Base-by-base conservation (phyloP, 1,139 yeast genomes). In the Yamadazyma oceani region DNA sequence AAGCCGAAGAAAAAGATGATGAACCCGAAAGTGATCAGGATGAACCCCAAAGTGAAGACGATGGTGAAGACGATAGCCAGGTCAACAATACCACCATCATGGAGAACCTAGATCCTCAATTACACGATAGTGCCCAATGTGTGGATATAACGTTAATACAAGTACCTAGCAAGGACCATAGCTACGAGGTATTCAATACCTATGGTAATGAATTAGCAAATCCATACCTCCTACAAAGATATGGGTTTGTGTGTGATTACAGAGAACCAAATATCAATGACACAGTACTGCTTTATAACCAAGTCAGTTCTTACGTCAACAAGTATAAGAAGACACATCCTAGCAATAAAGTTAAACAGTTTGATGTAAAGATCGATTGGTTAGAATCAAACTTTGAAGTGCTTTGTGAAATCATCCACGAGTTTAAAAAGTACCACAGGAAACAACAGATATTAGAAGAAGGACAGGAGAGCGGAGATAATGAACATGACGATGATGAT, bases 161-260 rank as follows among this genome's bases (percentile, higher is more conserved):
- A 5, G 51, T 58, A 2, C 73, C 85, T 1, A 39, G 53, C 2
- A 54, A 63, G 19, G 75, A 75, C n/a, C 54, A 66, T 12, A 48
- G 50, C 3, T 57, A 49, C 39, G 95, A 88, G 52, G 58, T 88
- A 10, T 84, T 80, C 66, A 86, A 85, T 57, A 80, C 92, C 0
- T 87, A 86, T 51, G 96, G 96, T 0, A 82, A 82, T 31, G 67
- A 64, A 29, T 65, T 82, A 31, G 66, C 84, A 12, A 86, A 85
- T 49, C 72, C 85, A 0, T 73, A 78, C 32, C 63, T 88, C 28
- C 59, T 88, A 12, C 80, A 88, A 17, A 72, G 86, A 41, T 88
- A 87, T 52, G 96, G 95, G 0, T 87, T 88, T 55, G 75, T 83
- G 5, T 27, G 37, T 17, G 19, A 9, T 2, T 17, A 19, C 11